Conservation (phyloP, 345 rosid species). For the Syzygium aqueum region DNA sequence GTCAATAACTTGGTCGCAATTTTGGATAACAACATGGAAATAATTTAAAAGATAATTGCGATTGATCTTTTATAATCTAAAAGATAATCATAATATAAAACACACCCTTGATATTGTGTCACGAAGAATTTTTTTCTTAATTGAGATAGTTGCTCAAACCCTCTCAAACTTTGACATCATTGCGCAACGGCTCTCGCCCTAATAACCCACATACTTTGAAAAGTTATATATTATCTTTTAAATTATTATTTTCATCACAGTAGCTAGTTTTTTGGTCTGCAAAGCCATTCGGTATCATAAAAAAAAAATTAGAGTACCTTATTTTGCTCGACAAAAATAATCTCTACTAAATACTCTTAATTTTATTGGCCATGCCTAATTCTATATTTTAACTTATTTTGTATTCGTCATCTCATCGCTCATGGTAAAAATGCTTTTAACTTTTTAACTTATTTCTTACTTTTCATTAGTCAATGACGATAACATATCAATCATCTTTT, state of each 20-base stretch:
- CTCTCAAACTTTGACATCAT: not conserved
- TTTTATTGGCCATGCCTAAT: not conserved
- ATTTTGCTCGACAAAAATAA: not conserved
- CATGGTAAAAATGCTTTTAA: not conserved
- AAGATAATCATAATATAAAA: not conserved
- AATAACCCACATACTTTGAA: not conserved
- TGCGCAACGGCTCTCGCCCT: too few relatives aligned
- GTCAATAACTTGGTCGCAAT: not conserved
- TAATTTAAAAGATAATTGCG: not conserved
- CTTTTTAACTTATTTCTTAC: not conserved
- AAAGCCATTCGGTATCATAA: not conserved
- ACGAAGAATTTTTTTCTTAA: not conserved
- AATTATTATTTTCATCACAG: not conserved
- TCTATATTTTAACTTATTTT: not conserved
- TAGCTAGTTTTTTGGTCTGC: not conserved
- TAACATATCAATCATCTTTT: not conserved
- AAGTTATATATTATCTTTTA: not conserved
- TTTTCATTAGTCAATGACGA: not conserved
- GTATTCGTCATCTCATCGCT: accelerated
- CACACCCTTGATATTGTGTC: not conserved
- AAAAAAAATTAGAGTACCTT: not conserved
- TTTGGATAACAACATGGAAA: not conserved
- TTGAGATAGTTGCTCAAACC: accelerated
- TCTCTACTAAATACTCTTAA: not conserved
- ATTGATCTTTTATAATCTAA: not conserved